Base-by-base conservation (phyloP, 257 asterid genomes). In the Ophiorrhiza pumila region DNA sequence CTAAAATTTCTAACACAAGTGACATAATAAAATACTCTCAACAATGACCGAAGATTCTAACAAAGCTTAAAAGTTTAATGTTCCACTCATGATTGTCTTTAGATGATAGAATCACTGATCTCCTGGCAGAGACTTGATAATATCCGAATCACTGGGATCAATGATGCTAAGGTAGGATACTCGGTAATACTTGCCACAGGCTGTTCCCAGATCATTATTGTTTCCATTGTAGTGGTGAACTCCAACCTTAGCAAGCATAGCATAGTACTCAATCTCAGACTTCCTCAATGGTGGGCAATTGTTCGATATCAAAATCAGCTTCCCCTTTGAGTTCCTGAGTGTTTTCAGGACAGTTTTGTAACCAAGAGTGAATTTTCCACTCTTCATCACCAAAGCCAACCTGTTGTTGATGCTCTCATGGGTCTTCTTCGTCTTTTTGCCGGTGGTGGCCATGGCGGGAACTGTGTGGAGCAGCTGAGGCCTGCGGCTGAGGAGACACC, bases 221-320 rank as follows among this genome's bases (percentile, higher is more conserved):
- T 90, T 88, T 77, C 96, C 96, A 74, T 73, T 88, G 82, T 82
- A 91, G 69, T 91, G 97, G 67, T 88, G 95, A 65, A 91, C 97
- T 22, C 90, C 95, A 75, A 91, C 87, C 81, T 90, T 91, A 12
- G 95, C 85, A 65, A 91, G 96, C 96, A 91, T 91, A 20, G 97
- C 93, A 22, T 88, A 91, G 80, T 91, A 91, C 83, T 91, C 96
- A 58, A 91, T 91, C 88, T 91, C 96, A 3, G 96, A 89, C 70
- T 91, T 91, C 84, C 96, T 89, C 89, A 89, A 69, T 0, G 96
- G 95, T 1, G 97, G 97, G 61, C 97, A 91, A 71, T 91, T 89
- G 87, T 85, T 87, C 0, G 97, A 89, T 34, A 91, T 91, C 90
- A 91, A 81, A 7, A 91, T 81, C 89, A 89, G 83, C 79, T 91